These are phyloP conservation scores for Plenodomus biglobosus DNA, from an alignment of 2,329 filamentous ascomycete species.

Conservation along the genomic window DNA sequence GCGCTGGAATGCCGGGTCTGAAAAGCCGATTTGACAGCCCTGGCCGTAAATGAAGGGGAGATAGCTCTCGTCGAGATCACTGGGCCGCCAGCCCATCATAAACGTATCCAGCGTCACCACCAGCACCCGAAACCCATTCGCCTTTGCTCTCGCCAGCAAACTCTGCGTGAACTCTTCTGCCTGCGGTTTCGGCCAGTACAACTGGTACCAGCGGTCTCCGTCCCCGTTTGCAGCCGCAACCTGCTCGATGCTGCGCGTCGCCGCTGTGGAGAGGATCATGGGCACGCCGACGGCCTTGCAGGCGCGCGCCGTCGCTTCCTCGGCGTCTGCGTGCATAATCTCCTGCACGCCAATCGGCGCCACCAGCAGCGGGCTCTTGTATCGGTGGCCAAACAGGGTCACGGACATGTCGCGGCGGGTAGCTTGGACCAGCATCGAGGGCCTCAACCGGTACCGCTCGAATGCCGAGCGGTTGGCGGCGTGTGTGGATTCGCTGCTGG, in stretches of 20 bases:
- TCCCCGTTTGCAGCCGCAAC: conserved; percentile 61
- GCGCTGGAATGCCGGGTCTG: conserved; percentile 41
- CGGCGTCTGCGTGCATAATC: conserved; percentile 66
- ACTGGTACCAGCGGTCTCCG: conserved; percentile 68
- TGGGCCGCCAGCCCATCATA: conserved; percentile 67
- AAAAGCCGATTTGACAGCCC: conserved; percentile 41
- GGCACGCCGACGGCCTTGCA: conserved; percentile 64
- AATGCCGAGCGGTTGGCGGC: conserved; percentile 44
- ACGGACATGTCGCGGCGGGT: conserved; percentile 38
- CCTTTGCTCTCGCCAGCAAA: conserved; percentile 63
- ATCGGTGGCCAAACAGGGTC: conserved; percentile 46
- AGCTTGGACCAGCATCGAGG: conserved; percentile 46
- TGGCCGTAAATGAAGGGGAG: conserved; percentile 58
- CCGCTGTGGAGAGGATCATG: conserved; percentile 68
- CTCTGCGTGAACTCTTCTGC: conserved; percentile 66
- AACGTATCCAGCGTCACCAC: conserved; percentile 75
- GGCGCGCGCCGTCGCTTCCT: conserved; percentile 64
- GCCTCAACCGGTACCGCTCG: conserved; percentile 43
- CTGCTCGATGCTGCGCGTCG: conserved; percentile 65
- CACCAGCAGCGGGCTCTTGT: conserved; percentile 59
- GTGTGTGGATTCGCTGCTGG: conserved; percentile 43
- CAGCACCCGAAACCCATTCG: conserved; percentile 63
- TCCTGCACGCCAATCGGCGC: conserved; percentile 70
- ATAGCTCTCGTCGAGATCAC: conserved; percentile 65
- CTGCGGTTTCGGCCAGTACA: conserved; percentile 71